These are phyloP conservation scores for Penicillium occitanis DNA, from an alignment of 2,329 filamentous ascomycete species.

Conservation along the genomic window DNA sequence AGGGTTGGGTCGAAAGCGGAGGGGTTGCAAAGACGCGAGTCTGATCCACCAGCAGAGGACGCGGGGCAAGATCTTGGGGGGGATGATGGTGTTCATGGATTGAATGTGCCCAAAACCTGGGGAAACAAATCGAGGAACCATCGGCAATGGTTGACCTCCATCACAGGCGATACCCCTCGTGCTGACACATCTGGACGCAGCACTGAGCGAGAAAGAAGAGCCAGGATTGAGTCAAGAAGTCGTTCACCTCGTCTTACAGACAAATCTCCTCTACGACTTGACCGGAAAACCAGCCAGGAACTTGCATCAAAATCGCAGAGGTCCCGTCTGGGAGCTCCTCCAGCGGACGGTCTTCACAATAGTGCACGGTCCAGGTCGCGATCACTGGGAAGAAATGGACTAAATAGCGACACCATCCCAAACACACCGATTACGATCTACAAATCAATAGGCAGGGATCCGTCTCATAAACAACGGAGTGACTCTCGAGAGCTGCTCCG, in stretches of 20 bases:
- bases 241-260: conserved; percentile 14
- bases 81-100: conserved; percentile 27
- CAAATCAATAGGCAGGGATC: conserved; percentile 33
- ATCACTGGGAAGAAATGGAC: conserved; percentile 10
- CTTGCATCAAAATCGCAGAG: background rate
- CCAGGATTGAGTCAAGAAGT: conserved; percentile 15
- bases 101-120: conserved; percentile 43
- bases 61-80: conserved; percentile 21
- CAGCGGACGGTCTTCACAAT: conserved; percentile 23
- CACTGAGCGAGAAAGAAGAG: conserved; percentile 21
- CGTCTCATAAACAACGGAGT: conserved; percentile 32
- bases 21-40: conserved; percentile 39
- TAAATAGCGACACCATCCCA: conserved; percentile 32
- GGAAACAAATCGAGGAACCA: conserved; percentile 34
- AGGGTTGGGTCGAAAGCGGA: conserved; percentile 36
- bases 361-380: conserved; percentile 13
- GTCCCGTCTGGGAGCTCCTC: conserved; percentile 17
- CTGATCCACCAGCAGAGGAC: conserved; percentile 25
- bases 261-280: conserved; percentile 7
- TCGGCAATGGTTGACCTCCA: conserved; percentile 38
- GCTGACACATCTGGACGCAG: conserved; percentile 19
- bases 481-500: conserved; percentile 46
- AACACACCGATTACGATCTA: conserved; percentile 42
- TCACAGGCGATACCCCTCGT: conserved; percentile 27
- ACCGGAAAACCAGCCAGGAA: background rate